These are phyloP conservation scores for Lentinus tigrinus DNA, from an alignment of 768 basidiomycete genomes.

Conservation along the genomic window DNA sequence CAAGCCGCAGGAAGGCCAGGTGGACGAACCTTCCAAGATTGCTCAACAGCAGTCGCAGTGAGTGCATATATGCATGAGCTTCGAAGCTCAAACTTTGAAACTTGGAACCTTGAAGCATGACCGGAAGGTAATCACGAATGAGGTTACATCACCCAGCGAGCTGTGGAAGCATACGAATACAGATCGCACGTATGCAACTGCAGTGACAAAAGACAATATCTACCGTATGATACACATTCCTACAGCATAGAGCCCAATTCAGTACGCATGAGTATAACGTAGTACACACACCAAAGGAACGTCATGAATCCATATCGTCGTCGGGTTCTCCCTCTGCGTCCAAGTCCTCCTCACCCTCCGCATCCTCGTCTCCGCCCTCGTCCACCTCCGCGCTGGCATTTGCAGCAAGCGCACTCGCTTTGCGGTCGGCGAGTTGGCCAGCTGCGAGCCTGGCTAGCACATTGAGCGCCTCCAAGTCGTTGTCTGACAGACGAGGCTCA, in stretches of 20 bases:
- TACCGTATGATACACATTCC: constrained; percentile 14
- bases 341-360: constrained; percentile 30
- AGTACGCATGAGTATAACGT: constrained; percentile 15
- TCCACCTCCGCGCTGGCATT: neutral
- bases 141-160: neutral
- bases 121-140: neutral
- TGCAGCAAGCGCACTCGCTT: no score
- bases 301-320: constrained; percentile 20
- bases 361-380: constrained; percentile 23
- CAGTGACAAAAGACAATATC: neutral
- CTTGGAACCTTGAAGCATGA: neutral
- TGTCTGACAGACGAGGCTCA: neutral
- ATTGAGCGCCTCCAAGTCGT: neutral
- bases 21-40: neutral
- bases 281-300: constrained; percentile 8
- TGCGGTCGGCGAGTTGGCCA: neutral
- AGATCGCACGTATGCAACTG: neutral
- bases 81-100: no score
- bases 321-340: constrained; percentile 35
- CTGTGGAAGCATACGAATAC: neutral
- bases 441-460: neutral
- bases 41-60: neutral
- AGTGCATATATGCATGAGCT: no score
- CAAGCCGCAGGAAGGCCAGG: constrained; percentile 24
- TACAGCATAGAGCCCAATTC: constrained; percentile 3